Percentiles rank a stretch among this genome's conserved stretches.
These are phyloP conservation scores for Magnusiomyces paraingens DNA, from an alignment of 1,139 yeast genomes.

Conservation along the genomic window DNA sequence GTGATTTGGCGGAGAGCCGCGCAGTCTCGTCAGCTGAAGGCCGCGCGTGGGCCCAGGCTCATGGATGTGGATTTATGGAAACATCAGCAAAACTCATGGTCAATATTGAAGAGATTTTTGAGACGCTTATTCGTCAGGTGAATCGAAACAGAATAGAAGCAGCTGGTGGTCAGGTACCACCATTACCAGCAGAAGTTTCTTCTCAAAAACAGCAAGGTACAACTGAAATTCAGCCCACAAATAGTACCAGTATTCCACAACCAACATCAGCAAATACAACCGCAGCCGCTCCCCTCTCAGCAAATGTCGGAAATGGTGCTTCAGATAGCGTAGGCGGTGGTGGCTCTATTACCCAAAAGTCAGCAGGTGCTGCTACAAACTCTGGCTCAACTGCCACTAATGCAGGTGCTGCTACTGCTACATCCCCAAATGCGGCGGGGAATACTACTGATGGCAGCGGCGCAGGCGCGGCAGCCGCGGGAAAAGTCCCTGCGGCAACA, in stretches of 20 bases:
- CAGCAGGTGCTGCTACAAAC: too few species aligned
- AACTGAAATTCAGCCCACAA: background rate
- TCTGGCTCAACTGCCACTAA: too few species aligned
- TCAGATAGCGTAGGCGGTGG: too few species aligned
- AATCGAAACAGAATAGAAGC: slow-evolving; percentile 47
- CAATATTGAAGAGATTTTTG: slow-evolving; percentile 84
- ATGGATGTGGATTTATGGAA: slow-evolving; percentile 75
- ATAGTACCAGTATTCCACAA: background rate
- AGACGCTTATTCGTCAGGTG: slow-evolving; percentile 58
- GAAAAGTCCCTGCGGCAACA: too few species aligned
- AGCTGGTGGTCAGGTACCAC: slow-evolving; percentile 29
- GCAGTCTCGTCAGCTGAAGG: slow-evolving; percentile 82
- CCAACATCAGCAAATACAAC: background rate
- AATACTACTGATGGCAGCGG: too few species aligned
- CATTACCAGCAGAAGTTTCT: slow-evolving; percentile 61
- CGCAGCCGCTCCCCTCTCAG: background rate
- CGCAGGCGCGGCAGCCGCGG: too few species aligned
- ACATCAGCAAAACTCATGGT: slow-evolving; percentile 86
- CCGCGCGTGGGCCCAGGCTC: slow-evolving; percentile 62
- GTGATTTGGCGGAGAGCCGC: slow-evolving; percentile 67
- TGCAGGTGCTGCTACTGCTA: too few species aligned
- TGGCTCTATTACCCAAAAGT: too few species aligned
- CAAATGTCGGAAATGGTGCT: too few species aligned
- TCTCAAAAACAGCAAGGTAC: background rate
- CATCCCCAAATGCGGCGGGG: too few species aligned